Evolutionary conservation across 139 green algal genomes (phyloP).

Genomic region (Monoraphidium neglectum): DNA sequence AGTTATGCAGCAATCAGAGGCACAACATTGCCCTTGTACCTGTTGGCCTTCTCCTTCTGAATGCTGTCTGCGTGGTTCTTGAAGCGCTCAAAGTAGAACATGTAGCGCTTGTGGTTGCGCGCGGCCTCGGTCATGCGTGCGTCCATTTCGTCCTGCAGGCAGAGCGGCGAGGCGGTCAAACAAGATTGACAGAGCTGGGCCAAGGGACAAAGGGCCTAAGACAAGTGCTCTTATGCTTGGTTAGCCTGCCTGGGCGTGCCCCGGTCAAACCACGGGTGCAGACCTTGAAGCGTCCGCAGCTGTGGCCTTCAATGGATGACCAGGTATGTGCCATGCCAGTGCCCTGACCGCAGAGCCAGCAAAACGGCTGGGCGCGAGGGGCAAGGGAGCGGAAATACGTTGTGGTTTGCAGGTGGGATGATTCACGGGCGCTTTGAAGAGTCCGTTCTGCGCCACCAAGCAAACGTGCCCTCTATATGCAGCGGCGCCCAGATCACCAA

Average conservation of each 20-base stretch:
- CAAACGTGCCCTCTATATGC: no score
- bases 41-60: constrained; percentile 33
- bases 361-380: constrained; percentile 66
- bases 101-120: constrained; percentile 85
- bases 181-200: not conserved
- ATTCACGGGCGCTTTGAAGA: no score
- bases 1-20: no score
- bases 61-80: constrained; percentile 65
- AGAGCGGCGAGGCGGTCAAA: not conserved
- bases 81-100: constrained; percentile 86
- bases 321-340: constrained; percentile 85
- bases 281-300: constrained; percentile 86
- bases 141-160: constrained; percentile 36
- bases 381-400: no score
- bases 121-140: constrained; percentile 52
- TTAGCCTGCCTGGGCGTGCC: not conserved
- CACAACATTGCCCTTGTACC: not conserved
- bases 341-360: constrained; percentile 87
- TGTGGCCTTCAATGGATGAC: constrained; percentile 79
- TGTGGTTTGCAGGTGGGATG: no score
- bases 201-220: not conserved
- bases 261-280: constrained; percentile 26
- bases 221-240: not conserved
- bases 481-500: no score
- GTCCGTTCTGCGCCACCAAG: no score